Evolutionary conservation across 2,329 filamentous ascomycete genomes (phyloP), one percentile per base, ranked within the genome.

Genomic region (Phialophora expanda): DNA sequence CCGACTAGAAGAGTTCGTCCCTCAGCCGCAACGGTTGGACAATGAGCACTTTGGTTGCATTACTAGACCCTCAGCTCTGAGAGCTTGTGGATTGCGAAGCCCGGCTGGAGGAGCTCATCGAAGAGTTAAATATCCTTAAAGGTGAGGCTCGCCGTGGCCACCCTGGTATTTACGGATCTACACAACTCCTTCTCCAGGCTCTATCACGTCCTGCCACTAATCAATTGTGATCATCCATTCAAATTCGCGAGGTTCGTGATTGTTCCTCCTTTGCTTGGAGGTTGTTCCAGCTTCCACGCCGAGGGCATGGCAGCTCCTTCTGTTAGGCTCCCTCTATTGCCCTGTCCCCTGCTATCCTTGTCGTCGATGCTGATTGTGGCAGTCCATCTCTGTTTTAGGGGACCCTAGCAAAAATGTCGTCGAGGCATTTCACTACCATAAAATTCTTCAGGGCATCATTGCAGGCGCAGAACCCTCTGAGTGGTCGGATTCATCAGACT

Each of bases 391-490:
- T 48, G 20, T 48, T 4, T 48, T 22, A n/a, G 44, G 44, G 2
- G 44, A 48, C 22, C 44, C 44, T 48, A 48, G 44, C 44, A n/a
- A 48, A 22, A 48, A 48, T 48, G 44, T 48, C 44, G 22, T 48
- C 22, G 44, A 48, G 17, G 44, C 44, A 48, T 48, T 48, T 48
- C 44, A 48, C 44, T 48, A 48, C 22, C 44, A 48, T 20, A 48
- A 48, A 20, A 48, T 48, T 48, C 44, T 48, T 48, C 44, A n/a
- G 12, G 44, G 44, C 44, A 48, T 48, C 44, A 48, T 48, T 20
- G 44, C 44, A 48, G 44, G 44, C 17, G 44, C 20, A n/a, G 44
- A 48, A 20, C 44, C 44, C 14, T 20, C 44, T 48, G 44, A 7
- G 6, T 48, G 44, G 44, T 48, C 22, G 44, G 22, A 48, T 48